Evolutionary conservation across 2,329 filamentous ascomycete species (phyloP).

Genomic region (Diaporthe amygdali): DNA sequence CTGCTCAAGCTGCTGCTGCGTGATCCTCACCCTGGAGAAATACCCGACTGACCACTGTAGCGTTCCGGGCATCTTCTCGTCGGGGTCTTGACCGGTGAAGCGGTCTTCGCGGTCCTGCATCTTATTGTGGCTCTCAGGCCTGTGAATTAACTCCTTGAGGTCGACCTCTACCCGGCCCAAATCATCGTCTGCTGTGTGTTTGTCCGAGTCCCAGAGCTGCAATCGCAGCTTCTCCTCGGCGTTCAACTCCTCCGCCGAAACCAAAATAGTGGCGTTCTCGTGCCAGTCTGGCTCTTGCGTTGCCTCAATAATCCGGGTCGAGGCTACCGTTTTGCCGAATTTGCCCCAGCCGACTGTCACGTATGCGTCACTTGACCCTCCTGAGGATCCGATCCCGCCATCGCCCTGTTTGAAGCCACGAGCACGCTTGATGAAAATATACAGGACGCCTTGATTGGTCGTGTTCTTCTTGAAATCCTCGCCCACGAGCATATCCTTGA

Average conservation of each 20-base stretch:
- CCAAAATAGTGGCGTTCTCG: slow-evolving; percentile 72
- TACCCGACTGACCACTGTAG: slow-evolving; percentile 75
- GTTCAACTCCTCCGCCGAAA: slow-evolving; percentile 74
- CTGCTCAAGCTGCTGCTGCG: slow-evolving; percentile 62
- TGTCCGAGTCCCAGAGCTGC: slow-evolving; percentile 79
- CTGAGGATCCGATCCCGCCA: slow-evolving; percentile 62
- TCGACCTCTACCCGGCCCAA: slow-evolving; percentile 74
- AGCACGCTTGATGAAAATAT: slow-evolving; percentile 70
- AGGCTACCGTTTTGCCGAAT: slow-evolving; percentile 72
- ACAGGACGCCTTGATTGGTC: slow-evolving; percentile 64
- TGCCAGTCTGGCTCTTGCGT: slow-evolving; percentile 75
- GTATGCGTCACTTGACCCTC: slow-evolving; percentile 73
- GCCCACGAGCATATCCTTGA: slow-evolving; percentile 79
- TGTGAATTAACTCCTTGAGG: slow-evolving; percentile 68
- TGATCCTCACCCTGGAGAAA: slow-evolving; percentile 70
- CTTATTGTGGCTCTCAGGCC: slow-evolving; percentile 61
- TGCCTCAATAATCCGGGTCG: slow-evolving; percentile 67
- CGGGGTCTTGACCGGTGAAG: slow-evolving; percentile 68
- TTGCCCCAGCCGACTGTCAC: slow-evolving; percentile 79
- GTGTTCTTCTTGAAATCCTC: slow-evolving; percentile 83
- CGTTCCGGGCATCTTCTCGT: slow-evolving; percentile 72
- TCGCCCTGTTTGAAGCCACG: slow-evolving; percentile 76
- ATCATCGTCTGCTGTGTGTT: slow-evolving; percentile 75
- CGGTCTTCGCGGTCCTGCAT: slow-evolving; percentile 69
- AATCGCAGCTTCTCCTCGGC: slow-evolving; percentile 72